These are phyloP conservation scores for Geotrichum bryndzae DNA, from an alignment of 1,139 yeast species.

Conservation along the genomic window DNA sequence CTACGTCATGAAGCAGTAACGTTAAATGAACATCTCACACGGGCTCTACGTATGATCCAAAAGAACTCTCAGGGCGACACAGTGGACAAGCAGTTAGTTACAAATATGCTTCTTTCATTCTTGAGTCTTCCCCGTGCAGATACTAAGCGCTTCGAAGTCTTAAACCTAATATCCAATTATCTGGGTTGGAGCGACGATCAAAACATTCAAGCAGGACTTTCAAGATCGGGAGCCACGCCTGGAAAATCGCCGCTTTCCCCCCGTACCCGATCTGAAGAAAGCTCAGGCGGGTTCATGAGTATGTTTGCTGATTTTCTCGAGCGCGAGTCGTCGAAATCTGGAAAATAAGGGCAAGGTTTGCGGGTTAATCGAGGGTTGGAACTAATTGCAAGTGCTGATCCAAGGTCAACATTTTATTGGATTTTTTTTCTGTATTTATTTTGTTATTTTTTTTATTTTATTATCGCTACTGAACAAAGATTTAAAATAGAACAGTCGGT, in stretches of 20 bases:
- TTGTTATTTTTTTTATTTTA: neutral
- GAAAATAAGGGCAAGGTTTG: neutral
- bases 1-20: conserved; percentile 94
- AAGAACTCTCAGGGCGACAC: conserved; percentile 65
- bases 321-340: conserved; percentile 43
- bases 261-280: conserved; percentile 31
- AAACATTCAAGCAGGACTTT: conserved; percentile 74
- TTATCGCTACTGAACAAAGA: neutral
- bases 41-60: conserved; percentile 78
- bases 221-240: conserved; percentile 33
- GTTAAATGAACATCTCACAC: conserved; percentile 85
- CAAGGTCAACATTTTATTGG: neutral
- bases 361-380: neutral
- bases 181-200: conserved; percentile 85
- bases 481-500: neutral
- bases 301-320: conserved; percentile 88
- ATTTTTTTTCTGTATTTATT: neutral
- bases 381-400: neutral
- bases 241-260: conserved; percentile 27
- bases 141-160: conserved; percentile 86
- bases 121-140: conserved; percentile 88
- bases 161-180: conserved; percentile 74
- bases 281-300: conserved; percentile 69
- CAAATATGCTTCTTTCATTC: conserved; percentile 80
- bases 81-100: conserved; percentile 80